Base-by-base conservation (phyloP, 805 yeast species). In the Candida caryicola region DNA sequence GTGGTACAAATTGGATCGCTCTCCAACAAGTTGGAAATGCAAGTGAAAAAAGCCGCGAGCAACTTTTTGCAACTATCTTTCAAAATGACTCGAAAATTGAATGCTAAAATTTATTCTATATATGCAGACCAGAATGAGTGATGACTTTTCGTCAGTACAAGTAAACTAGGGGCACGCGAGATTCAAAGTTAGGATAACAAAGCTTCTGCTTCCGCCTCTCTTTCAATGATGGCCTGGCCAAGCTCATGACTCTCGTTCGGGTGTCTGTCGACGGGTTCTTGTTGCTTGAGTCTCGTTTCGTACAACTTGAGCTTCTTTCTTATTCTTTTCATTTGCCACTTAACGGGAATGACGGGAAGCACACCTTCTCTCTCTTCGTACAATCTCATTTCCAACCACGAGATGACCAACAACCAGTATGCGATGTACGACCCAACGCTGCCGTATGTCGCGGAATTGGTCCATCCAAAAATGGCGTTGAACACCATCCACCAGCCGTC, bases 401-500 rank as follows among this genome's bases (percentile, higher is more conserved):
- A 38, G 4, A 60, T 57, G 2, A 68, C 62, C 5, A 56, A 44
- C 6, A 58, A 13, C 74, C 74, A 69, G 47, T 68, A 69, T 5
- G 50, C 48, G 27, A 56, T 52, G 45, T 69, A 69, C 29, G 61
- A 47, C 6, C 51, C 47, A 7, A 69, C 71, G 43, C 71, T 65
- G 4, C 71, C 73, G 49, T 66, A 65, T 3, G 74, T 69, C 13
- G 74, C 74, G 13, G 69, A 55, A 43, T 69, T 69, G 18, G 73
- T 67, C 74, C 74, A 69, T 3, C 74, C 74, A 31, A 69, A 57
- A 26, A 69, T 53, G 26, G 74, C 73, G 35, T 67, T 69, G 43
- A 65, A 60, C 13, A 68, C 61, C 74, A 69, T 69, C 74, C 74
- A 69, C 59, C 70, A 65, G 33, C 68, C 74, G 26, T 68, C 73